Percentiles rank a stretch among this genome's conserved stretches.
These are phyloP conservation scores for Saccharomyces jurei DNA, from an alignment of 805 yeast genomes.

Conservation along the genomic window DNA sequence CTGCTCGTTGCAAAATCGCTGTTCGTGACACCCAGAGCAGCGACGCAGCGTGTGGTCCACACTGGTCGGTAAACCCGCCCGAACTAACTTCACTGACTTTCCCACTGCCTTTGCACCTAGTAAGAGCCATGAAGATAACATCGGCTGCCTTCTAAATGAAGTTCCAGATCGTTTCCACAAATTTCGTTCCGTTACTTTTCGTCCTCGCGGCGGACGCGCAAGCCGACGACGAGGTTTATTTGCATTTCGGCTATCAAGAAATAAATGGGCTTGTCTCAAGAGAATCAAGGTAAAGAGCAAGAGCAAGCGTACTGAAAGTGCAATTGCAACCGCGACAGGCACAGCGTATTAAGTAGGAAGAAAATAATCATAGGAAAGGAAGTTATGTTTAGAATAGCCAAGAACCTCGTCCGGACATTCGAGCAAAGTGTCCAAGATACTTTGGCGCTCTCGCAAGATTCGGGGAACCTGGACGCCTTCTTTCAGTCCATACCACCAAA, in stretches of 20 bases:
- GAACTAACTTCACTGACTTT: background rate
- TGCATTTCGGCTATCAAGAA: background rate
- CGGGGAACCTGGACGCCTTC: constrained; percentile 28
- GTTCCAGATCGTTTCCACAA: background rate
- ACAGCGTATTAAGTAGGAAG: background rate
- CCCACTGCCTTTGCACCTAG: background rate
- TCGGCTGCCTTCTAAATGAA: background rate
- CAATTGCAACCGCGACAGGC: background rate
- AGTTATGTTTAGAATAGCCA: constrained; percentile 55
- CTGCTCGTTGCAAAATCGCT: background rate
- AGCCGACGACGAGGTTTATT: background rate
- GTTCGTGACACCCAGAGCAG: background rate
- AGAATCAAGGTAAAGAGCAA: background rate
- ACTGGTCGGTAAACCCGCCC: background rate
- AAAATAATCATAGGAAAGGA: background rate
- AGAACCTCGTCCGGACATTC: constrained; percentile 47
- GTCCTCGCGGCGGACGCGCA: background rate
- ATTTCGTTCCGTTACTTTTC: background rate
- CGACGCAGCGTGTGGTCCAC: background rate
- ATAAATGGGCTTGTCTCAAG: background rate
- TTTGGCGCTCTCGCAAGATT: constrained; percentile 31
- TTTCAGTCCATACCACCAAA: constrained; percentile 32
- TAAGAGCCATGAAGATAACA: background rate
- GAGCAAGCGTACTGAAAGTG: background rate
- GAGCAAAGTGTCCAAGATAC: constrained; percentile 38